phyloP scores from a whole-genome alignment of 1,284 basidiomycete genomes.

The Tilletiopsis washingtonensis region DNA sequence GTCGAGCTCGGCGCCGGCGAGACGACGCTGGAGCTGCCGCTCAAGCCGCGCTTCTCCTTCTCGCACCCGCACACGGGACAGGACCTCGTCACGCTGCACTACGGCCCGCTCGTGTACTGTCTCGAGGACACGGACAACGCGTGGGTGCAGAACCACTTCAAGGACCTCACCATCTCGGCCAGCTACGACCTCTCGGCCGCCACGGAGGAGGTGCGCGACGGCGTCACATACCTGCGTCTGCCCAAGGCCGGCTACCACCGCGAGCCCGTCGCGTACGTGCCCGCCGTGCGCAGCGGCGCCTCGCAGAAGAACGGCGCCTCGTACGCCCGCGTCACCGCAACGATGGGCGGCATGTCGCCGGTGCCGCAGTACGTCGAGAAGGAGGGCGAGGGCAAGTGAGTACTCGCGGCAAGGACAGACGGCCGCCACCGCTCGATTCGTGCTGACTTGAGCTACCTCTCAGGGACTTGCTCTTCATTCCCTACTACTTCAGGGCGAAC shows the following conservation, averaged over 20 bases:
- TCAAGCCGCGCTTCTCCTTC: conserved; percentile 7
- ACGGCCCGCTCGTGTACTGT: conserved; percentile 14
- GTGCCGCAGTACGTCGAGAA: too few relatives aligned
- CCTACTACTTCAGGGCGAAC: too few relatives aligned
- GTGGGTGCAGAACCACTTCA: conserved; percentile 13
- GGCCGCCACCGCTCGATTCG: too few relatives aligned
- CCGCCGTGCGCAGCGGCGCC: too few relatives aligned
- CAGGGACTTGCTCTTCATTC: too few relatives aligned
- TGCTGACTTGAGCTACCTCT: too few relatives aligned
- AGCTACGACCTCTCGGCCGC: neutral
- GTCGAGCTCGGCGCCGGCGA: conserved; percentile 1
- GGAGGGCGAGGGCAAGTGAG: too few relatives aligned
- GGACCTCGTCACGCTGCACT: conserved; percentile 4
- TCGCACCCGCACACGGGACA: conserved; percentile 11
- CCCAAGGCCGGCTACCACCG: conserved; percentile 8
- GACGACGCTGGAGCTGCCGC: conserved; percentile 1
- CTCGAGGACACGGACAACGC: conserved; percentile 14
- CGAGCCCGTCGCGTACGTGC: too few relatives aligned
- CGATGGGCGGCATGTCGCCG: too few relatives aligned
- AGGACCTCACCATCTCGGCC: conserved; percentile 9
- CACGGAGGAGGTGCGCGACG: neutral
- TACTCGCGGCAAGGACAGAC: too few relatives aligned
- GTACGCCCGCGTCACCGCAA: too few relatives aligned
- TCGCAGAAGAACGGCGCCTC: too few relatives aligned
- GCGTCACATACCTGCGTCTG: conserved; percentile 2